Conservation (phyloP, 176 grass and related monocot species). For the Puya raimondii region DNA sequence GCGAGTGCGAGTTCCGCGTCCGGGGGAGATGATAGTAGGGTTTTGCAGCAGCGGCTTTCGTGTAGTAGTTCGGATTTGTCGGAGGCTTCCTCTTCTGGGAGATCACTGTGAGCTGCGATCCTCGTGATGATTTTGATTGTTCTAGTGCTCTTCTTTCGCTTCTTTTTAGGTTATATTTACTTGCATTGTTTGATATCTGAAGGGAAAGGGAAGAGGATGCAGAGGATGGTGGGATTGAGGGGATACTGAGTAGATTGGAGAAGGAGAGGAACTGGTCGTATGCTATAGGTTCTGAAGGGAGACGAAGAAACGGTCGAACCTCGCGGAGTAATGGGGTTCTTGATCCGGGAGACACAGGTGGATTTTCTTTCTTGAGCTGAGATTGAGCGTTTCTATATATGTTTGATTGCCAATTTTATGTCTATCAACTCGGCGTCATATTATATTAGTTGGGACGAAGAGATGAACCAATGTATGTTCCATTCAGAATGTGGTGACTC, state of each 20-base stretch:
- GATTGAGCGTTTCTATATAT: not conserved
- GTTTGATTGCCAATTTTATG: not conserved
- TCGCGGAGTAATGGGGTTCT: not conserved
- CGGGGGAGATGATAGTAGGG: constrained; percentile 4
- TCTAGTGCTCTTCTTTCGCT: not conserved
- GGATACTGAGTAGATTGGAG: constrained; percentile 44
- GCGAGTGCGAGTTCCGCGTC: not conserved
- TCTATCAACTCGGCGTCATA: not conserved
- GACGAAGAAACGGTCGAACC: not conserved
- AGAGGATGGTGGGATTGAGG: constrained; percentile 26
- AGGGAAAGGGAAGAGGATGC: constrained; percentile 19
- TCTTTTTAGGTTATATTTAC: not conserved
- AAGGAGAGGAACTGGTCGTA: constrained; percentile 27
- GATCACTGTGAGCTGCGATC: constrained; percentile 25
- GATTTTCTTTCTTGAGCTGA: constrained; percentile 6
- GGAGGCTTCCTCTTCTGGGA: constrained; percentile 34
- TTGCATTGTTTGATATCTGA: constrained; percentile 3
- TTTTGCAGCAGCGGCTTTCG: not conserved
- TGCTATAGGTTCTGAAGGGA: not conserved
- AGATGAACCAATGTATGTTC: no score
- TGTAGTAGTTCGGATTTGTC: constrained; percentile 28
- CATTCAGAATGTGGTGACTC: no score
- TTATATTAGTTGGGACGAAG: no score
- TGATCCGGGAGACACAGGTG: constrained; percentile 21
- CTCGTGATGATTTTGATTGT: not conserved